Evolutionary conservation across 2,329 filamentous ascomycete genomes (phyloP).

Genomic region (Trichoderma citrinoviride): DNA sequence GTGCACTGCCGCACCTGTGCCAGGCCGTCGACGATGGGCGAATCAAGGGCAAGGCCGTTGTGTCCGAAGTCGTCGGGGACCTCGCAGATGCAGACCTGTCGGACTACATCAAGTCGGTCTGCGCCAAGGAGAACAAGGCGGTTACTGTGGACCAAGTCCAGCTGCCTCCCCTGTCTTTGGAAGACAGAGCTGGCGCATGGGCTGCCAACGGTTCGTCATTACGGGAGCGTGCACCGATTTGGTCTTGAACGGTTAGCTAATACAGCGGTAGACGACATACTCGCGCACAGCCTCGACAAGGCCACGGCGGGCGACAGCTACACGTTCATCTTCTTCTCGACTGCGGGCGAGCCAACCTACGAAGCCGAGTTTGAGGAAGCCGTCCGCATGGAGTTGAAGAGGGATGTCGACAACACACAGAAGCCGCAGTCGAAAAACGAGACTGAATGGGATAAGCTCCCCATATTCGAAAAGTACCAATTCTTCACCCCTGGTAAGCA

Average conservation of each 20-base stretch:
- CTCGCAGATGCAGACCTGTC: slow-evolving; percentile 43
- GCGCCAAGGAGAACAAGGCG: slow-evolving; percentile 40
- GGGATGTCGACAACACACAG: slow-evolving; percentile 42
- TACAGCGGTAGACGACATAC: slow-evolving; percentile 43
- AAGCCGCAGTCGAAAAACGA: slow-evolving; percentile 40
- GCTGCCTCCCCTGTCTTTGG: slow-evolving; percentile 42
- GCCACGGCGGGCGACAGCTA: slow-evolving; percentile 49
- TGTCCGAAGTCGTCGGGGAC: slow-evolving; percentile 58
- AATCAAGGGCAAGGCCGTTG: slow-evolving; percentile 43
- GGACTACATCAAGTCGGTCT: slow-evolving; percentile 47
- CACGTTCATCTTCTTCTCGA: slow-evolving; percentile 74
- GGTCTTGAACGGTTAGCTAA: not conserved
- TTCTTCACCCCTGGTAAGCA: slow-evolving; percentile 79
- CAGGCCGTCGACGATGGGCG: slow-evolving; percentile 37
- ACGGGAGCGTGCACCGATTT: not conserved
- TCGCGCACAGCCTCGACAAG: slow-evolving; percentile 49
- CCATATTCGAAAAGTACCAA: slow-evolving; percentile 88
- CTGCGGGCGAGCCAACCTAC: slow-evolving; percentile 58
- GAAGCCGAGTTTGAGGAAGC: slow-evolving; percentile 61
- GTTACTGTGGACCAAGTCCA: slow-evolving; percentile 41
- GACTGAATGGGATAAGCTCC: slow-evolving; percentile 43
- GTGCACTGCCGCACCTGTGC: slow-evolving; percentile 55
- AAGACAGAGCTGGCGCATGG: slow-evolving; percentile 44
- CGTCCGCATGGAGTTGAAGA: slow-evolving; percentile 72
- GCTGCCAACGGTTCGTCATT: slow-evolving; percentile 43